Evolutionary conservation across 2,329 filamentous ascomycete genomes (phyloP).

Genomic region (Scedosporium minutisporum): DNA sequence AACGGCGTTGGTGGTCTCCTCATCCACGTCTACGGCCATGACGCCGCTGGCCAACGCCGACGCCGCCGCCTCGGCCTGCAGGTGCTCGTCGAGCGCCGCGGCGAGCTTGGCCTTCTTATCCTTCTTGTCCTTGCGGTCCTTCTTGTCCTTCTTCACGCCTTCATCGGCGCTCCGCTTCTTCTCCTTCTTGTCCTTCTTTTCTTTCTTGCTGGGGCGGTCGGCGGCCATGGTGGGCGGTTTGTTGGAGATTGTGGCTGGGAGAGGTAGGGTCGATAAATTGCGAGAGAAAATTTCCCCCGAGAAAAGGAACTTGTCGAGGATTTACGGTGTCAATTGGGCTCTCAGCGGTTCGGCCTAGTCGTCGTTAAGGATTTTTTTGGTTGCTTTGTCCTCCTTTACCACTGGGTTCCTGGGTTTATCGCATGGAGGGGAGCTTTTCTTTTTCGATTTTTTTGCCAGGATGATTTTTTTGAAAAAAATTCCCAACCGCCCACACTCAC

Average conservation of each 20-base stretch:
- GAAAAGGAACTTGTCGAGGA: neutral
- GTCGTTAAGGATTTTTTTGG: neutral
- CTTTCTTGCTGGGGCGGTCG: constrained; percentile 39
- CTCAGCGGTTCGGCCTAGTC: neutral
- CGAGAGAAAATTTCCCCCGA: neutral
- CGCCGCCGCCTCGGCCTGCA: constrained; percentile 28
- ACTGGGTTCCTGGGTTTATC: neutral
- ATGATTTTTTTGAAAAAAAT: neutral
- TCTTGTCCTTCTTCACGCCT: constrained; percentile 44
- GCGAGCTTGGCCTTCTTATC: constrained; percentile 66
- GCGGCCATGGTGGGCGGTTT: constrained; percentile 28
- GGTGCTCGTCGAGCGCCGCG: constrained; percentile 55
- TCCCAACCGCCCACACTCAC: neutral
- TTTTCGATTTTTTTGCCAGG: neutral
- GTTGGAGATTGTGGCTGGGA: neutral
- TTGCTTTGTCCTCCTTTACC: neutral
- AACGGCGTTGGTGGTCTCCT: constrained; percentile 25
- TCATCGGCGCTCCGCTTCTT: constrained; percentile 48
- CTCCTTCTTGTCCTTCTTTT: constrained; percentile 41
- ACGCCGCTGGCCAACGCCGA: constrained; percentile 30
- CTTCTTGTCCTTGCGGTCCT: constrained; percentile 58
- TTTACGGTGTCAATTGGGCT: neutral
- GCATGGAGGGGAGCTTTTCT: neutral
- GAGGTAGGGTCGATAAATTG: neutral
- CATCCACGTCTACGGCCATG: constrained; percentile 32